Conservation (phyloP, 164 flowering plant genomes). For the Vitis cinerea region DNA sequence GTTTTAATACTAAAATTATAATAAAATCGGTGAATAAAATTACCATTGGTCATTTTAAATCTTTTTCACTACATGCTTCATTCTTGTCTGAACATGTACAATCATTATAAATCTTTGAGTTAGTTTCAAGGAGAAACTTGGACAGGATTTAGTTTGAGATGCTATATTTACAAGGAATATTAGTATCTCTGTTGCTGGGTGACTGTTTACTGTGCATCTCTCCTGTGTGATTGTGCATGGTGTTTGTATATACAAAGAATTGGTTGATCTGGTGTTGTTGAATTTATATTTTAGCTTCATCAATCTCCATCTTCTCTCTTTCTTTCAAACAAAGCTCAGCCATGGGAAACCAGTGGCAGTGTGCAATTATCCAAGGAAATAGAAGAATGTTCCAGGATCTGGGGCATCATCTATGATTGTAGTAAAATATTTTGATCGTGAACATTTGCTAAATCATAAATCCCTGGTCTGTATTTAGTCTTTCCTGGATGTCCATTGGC, state of each 20-base stretch:
- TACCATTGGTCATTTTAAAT: too few species aligned
- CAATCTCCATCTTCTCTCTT: neutral
- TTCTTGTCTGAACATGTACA: neutral
- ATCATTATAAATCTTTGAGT: neutral
- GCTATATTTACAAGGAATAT: neutral
- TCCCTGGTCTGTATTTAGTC: too few species aligned
- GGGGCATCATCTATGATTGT: neutral
- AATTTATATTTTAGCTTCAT: neutral
- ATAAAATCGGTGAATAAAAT: too few species aligned
- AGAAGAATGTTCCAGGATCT: neutral
- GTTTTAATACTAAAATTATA: too few species aligned
- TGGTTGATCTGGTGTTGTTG: neutral
- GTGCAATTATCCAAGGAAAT: too few species aligned
- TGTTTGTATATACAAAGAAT: neutral
- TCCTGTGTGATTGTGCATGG: neutral
- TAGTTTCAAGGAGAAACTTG: neutral
- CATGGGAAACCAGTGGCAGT: too few species aligned
- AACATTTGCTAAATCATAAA: too few species aligned
- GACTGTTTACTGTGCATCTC: neutral
- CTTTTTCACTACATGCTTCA: too few species aligned
- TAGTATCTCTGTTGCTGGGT: neutral
- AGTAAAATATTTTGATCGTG: too few species aligned
- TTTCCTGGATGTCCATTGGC: too few species aligned
- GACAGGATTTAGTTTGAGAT: neutral
- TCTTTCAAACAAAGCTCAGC: too few species aligned